Percentiles rank a stretch among this genome's conserved stretches.
phyloP scores from a whole-genome alignment of 108 stramenopile species.

The Stephanodiscus triporus region DNA sequence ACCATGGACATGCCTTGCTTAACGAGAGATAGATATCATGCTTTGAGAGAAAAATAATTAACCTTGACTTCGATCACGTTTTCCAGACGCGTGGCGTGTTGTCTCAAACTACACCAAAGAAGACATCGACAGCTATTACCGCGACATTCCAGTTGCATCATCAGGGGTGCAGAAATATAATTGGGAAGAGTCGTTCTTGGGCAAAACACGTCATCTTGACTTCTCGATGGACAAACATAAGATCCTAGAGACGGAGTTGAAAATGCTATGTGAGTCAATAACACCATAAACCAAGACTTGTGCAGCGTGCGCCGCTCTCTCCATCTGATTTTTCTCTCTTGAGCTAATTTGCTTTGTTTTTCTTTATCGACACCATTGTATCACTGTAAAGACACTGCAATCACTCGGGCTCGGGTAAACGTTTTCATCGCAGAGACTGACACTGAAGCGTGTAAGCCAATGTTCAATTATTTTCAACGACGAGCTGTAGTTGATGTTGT shows the following conservation, averaged over 20 bases:
- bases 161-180: slow-evolving; percentile 39
- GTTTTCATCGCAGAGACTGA: slow-evolving; percentile 52
- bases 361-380: background rate
- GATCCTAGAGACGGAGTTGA: slow-evolving; percentile 49
- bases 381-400: slow-evolving; percentile 35
- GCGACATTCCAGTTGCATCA: background rate
- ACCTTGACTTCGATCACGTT: slow-evolving; percentile 3
- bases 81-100: slow-evolving; percentile 21
- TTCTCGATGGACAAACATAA: slow-evolving; percentile 37
- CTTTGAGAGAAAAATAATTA: too few species aligned
- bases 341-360: too few species aligned
- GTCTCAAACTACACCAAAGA: slow-evolving; percentile 34
- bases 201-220: slow-evolving; percentile 28
- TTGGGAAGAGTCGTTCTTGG: slow-evolving; percentile 28
- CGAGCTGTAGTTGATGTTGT: slow-evolving; percentile 42
- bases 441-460: slow-evolving; percentile 22
- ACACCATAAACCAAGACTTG: too few species aligned
- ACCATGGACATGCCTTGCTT: too few species aligned
- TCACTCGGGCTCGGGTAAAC: slow-evolving; percentile 47
- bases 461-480: slow-evolving; percentile 48
- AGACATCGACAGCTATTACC: slow-evolving; percentile 36
- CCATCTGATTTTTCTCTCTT: too few species aligned
- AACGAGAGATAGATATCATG: too few species aligned
- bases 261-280: slow-evolving; percentile 27
- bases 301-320: too few species aligned